phyloP scores from a whole-genome alignment of 2,329 filamentous ascomycete species.

The Parafenestella ontariensis region DNA sequence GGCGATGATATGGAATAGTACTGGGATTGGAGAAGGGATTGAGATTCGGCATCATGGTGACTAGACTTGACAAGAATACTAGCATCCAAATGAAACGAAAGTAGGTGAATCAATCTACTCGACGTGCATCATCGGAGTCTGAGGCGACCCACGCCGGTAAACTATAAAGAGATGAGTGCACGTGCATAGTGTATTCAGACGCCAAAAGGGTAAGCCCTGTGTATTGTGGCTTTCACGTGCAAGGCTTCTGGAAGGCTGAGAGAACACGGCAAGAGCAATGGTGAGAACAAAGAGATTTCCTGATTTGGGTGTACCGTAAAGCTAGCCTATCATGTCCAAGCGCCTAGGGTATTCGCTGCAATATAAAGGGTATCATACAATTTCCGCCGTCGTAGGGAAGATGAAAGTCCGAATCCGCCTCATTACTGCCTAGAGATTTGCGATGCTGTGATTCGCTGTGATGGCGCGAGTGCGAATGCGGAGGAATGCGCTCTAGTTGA shows the following conservation, averaged over 20 bases:
- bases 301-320: neutral
- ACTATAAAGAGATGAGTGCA: no score
- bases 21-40: constrained; percentile 4
- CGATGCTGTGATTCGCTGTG: neutral
- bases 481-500: constrained; percentile 32
- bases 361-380: constrained; percentile 9
- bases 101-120: neutral
- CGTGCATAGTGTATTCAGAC: constrained; percentile 6
- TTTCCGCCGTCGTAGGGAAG: neutral
- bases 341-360: neutral
- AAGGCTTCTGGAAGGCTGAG: neutral
- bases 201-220: constrained; percentile 5
- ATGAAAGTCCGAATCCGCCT: neutral
- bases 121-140: neutral
- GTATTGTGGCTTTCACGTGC: neutral
- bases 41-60: constrained; percentile 1
- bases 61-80: neutral
- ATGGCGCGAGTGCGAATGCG: no score
- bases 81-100: neutral
- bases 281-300: neutral
- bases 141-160: neutral
- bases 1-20: constrained; percentile 1
- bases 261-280: neutral
- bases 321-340: neutral
- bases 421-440: neutral